Percentiles rank a stretch among this genome's conserved stretches.
Conservation (phyloP, 495 filamentous ascomycete species). For the Venustampulla echinocandica region DNA sequence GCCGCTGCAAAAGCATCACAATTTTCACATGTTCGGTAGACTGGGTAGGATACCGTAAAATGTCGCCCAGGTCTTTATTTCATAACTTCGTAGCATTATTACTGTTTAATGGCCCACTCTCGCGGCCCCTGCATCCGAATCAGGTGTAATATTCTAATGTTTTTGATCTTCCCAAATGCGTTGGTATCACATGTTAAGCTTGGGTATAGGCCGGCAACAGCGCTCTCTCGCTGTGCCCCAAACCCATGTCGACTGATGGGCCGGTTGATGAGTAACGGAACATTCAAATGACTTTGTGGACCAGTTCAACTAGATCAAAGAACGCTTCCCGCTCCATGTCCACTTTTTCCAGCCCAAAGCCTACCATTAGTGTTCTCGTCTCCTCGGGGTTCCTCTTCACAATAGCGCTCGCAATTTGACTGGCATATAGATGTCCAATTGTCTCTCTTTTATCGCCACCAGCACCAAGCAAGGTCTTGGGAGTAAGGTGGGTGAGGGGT, state of each 20-base stretch:
- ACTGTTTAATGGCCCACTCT: too few relatives aligned
- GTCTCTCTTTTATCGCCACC: constrained; percentile 71
- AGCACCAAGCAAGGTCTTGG: constrained; percentile 82
- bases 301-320: constrained; percentile 74
- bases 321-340: constrained; percentile 62
- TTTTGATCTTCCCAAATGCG: too few relatives aligned
- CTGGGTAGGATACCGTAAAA: too few relatives aligned
- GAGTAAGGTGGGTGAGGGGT: constrained; percentile 71
- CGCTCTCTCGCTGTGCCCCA: too few relatives aligned
- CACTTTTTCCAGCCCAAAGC: constrained; percentile 62
- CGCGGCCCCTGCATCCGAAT: too few relatives aligned
- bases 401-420: constrained; percentile 77
- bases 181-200: too few relatives aligned
- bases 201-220: too few relatives aligned
- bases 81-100: too few relatives aligned
- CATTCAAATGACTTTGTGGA: constrained; percentile 47
- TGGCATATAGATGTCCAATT: constrained; percentile 76
- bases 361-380: constrained; percentile 69
- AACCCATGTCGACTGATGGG: too few relatives aligned
- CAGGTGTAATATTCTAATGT: too few relatives aligned
- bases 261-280: background rate
- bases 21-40: too few relatives aligned
- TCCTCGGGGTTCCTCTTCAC: constrained; percentile 64
- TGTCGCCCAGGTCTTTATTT: too few relatives aligned
- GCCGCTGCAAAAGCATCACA: background rate